A percentile compares a stretch with the other conserved stretches of the same genome.
Conservation (phyloP, 371 early-diverging fungal genomes). For the Apophysomyces trapeziformis region DNA sequence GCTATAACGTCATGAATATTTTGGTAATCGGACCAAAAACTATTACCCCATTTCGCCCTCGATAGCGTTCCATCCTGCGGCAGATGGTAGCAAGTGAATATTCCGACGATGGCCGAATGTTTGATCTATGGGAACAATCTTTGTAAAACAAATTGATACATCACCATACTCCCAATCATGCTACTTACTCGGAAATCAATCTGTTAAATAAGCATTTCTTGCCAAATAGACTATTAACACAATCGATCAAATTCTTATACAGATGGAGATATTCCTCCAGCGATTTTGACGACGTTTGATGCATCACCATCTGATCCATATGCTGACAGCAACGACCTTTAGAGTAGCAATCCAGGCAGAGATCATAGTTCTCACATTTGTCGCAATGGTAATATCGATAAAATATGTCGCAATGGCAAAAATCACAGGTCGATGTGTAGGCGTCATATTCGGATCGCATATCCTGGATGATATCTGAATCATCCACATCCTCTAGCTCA, state of each 20-base stretch:
- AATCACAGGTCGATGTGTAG: slow-evolving; percentile 34
- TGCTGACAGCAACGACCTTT: slow-evolving; percentile 40
- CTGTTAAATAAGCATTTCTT: background rate
- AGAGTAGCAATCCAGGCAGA: slow-evolving; percentile 40
- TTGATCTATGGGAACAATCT: background rate
- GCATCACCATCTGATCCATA: slow-evolving; percentile 28
- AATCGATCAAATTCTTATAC: slow-evolving; percentile 17
- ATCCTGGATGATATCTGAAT: slow-evolving; percentile 10
- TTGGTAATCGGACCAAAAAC: background rate
- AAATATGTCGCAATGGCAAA: slow-evolving; percentile 43
- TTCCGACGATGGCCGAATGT: background rate
- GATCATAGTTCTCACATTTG: slow-evolving; percentile 32
- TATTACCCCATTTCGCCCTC: slow-evolving; percentile 17
- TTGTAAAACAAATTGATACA: background rate
- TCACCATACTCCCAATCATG: background rate
- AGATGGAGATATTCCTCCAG: slow-evolving; percentile 6
- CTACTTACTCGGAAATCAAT: background rate
- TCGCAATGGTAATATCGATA: slow-evolving; percentile 38
- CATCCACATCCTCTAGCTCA: slow-evolving; percentile 18
- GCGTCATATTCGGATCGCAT: slow-evolving; percentile 7
- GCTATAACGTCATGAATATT: background rate
- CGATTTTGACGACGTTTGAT: slow-evolving; percentile 8
- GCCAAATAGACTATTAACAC: slow-evolving; percentile 18
- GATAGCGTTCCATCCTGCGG: slow-evolving; percentile 31
- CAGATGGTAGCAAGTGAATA: slow-evolving; percentile 32